A percentile compares a stretch with the other conserved stretches of the same genome.
These are phyloP conservation scores for Fusarium paranaense DNA, from an alignment of 2,329 filamentous ascomycete genomes.

Conservation along the genomic window DNA sequence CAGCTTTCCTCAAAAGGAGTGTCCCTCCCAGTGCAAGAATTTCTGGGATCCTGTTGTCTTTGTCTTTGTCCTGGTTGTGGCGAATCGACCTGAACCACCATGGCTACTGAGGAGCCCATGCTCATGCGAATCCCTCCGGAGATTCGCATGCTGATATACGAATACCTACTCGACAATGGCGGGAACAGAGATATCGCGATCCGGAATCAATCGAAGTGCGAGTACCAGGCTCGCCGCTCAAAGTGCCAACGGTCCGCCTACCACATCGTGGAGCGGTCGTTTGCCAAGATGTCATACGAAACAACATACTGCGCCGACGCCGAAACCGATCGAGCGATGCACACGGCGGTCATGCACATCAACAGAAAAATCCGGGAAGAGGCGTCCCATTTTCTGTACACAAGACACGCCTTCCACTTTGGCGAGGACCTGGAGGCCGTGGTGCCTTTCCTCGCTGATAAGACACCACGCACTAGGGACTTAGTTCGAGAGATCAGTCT, in stretches of 20 bases:
- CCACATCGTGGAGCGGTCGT: conserved; percentile 54
- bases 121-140: conserved; percentile 54
- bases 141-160: conserved; percentile 58
- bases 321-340: conserved; percentile 45
- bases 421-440: conserved; percentile 70
- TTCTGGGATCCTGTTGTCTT: not conserved
- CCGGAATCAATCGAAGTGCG: conserved; percentile 49
- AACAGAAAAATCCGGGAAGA: conserved; percentile 65
- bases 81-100: not conserved
- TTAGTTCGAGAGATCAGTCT: conserved; percentile 63
- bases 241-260: conserved; percentile 51
- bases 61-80: not conserved
- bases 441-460: conserved; percentile 68
- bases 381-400: conserved; percentile 67
- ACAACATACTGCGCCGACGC: conserved; percentile 63
- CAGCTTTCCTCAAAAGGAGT: conserved; percentile 4
- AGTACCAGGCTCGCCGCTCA: conserved; percentile 33
- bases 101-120: conserved; percentile 29
- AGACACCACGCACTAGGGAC: conserved; percentile 60
- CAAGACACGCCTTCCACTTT: conserved; percentile 68
- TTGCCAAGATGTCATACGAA: conserved; percentile 55
- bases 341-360: conserved; percentile 59
- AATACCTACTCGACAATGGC: conserved; percentile 57
- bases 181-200: conserved; percentile 54
- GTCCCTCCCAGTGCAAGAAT: not conserved